Evolutionary conservation across 2,329 filamentous ascomycete genomes (phyloP).

Genomic region (Xylariaceae sp.): DNA sequence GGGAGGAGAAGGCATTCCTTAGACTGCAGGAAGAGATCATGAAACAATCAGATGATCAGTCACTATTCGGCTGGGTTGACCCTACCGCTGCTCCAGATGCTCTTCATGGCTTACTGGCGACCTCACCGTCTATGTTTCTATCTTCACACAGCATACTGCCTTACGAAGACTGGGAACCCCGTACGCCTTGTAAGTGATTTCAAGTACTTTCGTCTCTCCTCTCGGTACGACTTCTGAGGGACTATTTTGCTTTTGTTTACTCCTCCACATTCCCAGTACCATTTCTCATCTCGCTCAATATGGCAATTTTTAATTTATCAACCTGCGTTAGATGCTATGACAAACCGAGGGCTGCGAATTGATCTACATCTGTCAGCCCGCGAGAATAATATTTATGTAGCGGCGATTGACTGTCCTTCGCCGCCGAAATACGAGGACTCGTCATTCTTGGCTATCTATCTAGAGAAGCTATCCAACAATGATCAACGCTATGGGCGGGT

Average conservation of each 20-base stretch:
- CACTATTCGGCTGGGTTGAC: slow-evolving; percentile 22
- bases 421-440: slow-evolving; percentile 39
- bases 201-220: no score
- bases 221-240: no score
- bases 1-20: slow-evolving; percentile 15
- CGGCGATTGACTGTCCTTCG: slow-evolving; percentile 41
- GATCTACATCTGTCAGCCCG: slow-evolving; percentile 32
- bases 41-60: slow-evolving; percentile 23
- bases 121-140: slow-evolving; percentile 55
- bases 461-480: slow-evolving; percentile 36
- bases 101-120: slow-evolving; percentile 40
- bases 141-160: slow-evolving; percentile 43
- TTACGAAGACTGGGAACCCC: slow-evolving; percentile 42
- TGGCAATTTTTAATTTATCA: no score
- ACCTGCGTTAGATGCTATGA: no score
- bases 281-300: no score
- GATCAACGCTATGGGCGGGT: slow-evolving; percentile 38
- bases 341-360: slow-evolving; percentile 38
- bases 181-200: no score
- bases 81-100: slow-evolving; percentile 35
- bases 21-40: slow-evolving; percentile 22
- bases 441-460: slow-evolving; percentile 40
- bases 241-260: no score
- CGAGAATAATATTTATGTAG: slow-evolving; percentile 33
- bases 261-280: no score